Conservation (phyloP, 2,329 filamentous ascomycete genomes). For the Phoma sp. region DNA sequence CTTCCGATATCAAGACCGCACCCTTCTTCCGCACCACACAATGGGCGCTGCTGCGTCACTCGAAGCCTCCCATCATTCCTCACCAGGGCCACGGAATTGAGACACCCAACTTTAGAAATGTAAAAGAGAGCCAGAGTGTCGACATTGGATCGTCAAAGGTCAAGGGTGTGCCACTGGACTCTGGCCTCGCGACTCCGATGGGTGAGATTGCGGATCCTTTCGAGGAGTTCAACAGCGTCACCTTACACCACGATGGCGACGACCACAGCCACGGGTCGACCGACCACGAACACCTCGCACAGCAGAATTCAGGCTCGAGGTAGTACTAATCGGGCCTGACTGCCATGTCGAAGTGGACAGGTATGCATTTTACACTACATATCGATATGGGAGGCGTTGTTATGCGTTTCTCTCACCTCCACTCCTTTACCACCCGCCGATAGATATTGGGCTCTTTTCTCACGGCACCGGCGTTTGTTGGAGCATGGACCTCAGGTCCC, state of each 20-base stretch:
- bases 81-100: conserved; percentile 89
- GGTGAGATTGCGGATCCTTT: conserved; percentile 88
- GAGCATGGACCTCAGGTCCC: conserved; percentile 11
- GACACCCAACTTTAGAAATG: conserved; percentile 95
- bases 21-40: conserved; percentile 96
- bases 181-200: conserved; percentile 82
- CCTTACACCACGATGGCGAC: conserved; percentile 94
- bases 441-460: conserved; percentile 25
- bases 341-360: background rate
- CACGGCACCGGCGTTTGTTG: conserved; percentile 31
- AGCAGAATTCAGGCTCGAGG: conserved; percentile 22
- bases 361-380: conserved; percentile 5
- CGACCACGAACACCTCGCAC: conserved; percentile 30
- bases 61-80: conserved; percentile 97
- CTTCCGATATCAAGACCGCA: conserved; percentile 94
- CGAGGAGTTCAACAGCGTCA: conserved; percentile 98
- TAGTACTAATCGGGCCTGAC: background rate
- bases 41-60: conserved; percentile 96
- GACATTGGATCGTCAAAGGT: conserved; percentile 69
- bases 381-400: conserved; percentile 28
- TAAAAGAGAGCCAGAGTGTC: conserved; percentile 96
- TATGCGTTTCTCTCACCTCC: conserved; percentile 35
- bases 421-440: conserved; percentile 38
- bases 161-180: conserved; percentile 87
- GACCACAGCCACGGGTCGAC: conserved; percentile 59